Percentiles rank a stretch among this genome's conserved stretches.
These are phyloP conservation scores for Fagopyrum tataricum DNA, from an alignment of 148 eudicot species.

Conservation along the genomic window DNA sequence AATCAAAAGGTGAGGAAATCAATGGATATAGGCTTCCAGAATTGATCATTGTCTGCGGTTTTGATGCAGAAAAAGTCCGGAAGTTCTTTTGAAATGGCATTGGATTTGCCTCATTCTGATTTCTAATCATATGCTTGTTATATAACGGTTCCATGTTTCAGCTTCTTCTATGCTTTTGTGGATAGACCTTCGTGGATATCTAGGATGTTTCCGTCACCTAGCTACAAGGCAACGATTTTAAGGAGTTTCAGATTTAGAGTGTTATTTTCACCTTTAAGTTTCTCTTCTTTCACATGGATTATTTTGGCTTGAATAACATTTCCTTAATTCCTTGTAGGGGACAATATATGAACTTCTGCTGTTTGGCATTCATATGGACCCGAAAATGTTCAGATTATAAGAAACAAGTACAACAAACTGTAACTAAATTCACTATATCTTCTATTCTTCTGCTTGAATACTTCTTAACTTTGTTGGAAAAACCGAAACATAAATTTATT, in stretches of 20 bases:
- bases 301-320: neutral
- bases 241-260: neutral
- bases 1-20: neutral
- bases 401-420: neutral
- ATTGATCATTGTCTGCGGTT: neutral
- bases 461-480: neutral
- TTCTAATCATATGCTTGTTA: neutral
- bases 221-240: neutral
- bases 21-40: neutral
- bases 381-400: neutral
- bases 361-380: neutral
- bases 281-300: neutral
- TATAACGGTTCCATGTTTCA: neutral
- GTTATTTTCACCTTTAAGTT: neutral
- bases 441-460: neutral
- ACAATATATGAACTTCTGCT: neutral
- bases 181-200: neutral
- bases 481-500: neutral
- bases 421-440: too few relatives aligned
- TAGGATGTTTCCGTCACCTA: neutral
- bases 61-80: neutral
- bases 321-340: neutral
- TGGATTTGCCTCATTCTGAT: neutral
- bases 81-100: constrained; percentile 3
- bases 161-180: neutral